Evolutionary conservation across 2,329 filamentous ascomycete genomes (phyloP).

Genomic region (Trichophyton verrucosum): DNA sequence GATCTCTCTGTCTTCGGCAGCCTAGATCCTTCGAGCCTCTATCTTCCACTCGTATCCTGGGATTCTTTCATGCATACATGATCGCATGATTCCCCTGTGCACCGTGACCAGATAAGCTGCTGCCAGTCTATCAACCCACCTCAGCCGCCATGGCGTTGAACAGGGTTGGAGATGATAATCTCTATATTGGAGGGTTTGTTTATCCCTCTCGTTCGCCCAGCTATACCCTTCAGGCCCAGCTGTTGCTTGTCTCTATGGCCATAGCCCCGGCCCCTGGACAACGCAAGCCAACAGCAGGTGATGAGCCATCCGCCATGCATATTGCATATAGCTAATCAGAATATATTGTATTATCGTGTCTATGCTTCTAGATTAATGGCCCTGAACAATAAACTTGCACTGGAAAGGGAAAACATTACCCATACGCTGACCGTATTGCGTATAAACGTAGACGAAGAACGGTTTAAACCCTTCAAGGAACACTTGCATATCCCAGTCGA

Average conservation of each 20-base stretch:
- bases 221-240: neutral
- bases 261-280: neutral
- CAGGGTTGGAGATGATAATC: constrained; percentile 54
- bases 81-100: neutral
- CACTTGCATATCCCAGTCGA: constrained; percentile 76
- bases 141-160: constrained; percentile 38
- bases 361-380: constrained; percentile 55
- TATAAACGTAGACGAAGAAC: constrained; percentile 44
- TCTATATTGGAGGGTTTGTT: constrained; percentile 66
- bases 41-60: neutral
- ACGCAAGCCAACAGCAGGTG: neutral
- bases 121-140: neutral
- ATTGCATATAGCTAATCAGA: neutral
- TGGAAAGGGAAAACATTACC: constrained; percentile 65
- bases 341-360: neutral
- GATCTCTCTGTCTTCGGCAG: neutral
- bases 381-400: constrained; percentile 56
- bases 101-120: neutral
- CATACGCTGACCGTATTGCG: constrained; percentile 78
- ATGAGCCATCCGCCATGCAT: neutral
- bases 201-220: neutral
- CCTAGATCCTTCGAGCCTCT: neutral
- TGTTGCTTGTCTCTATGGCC: neutral
- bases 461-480: constrained; percentile 54
- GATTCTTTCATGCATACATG: neutral